Evolutionary conservation across 208 protist genomes (phyloP).

Genomic region (Phytomonas sp.): DNA sequence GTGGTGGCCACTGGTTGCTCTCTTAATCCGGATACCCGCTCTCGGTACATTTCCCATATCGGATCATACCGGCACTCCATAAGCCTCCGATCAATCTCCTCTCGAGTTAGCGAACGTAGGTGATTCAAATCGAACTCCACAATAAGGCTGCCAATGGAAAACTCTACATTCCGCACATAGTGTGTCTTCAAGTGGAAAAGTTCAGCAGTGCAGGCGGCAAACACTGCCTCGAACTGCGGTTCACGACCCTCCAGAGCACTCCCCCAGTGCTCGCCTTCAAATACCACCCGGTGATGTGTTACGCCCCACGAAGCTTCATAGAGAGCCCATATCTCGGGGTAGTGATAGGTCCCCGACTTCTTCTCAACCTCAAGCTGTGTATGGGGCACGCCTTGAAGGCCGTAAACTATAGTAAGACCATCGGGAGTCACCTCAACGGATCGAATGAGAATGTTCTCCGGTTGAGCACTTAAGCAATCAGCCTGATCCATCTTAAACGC

Average conservation of each 20-base stretch:
- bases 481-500: conserved; percentile 37
- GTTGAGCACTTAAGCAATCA: conserved; percentile 22
- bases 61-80: conserved; percentile 24
- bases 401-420: neutral
- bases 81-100: conserved; percentile 28
- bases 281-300: conserved; percentile 52
- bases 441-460: conserved; percentile 14
- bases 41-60: conserved; percentile 51
- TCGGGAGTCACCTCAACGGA: neutral
- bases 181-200: conserved; percentile 23
- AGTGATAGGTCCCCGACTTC: conserved; percentile 23
- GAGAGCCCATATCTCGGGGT: conserved; percentile 35
- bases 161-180: conserved; percentile 22
- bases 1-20: conserved; percentile 25
- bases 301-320: conserved; percentile 26
- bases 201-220: conserved; percentile 22
- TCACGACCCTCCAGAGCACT: conserved; percentile 34
- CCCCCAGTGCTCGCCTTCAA: conserved; percentile 67
- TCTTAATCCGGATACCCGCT: conserved; percentile 21
- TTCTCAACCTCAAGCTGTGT: conserved; percentile 12
- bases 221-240: conserved; percentile 23
- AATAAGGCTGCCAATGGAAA: conserved; percentile 22
- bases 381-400: neutral
- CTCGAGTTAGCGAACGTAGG: conserved; percentile 21
- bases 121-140: conserved; percentile 43